These are phyloP conservation scores for Diversispora eburnea DNA, from an alignment of 192 early-diverging fungal species.

Conservation along the genomic window DNA sequence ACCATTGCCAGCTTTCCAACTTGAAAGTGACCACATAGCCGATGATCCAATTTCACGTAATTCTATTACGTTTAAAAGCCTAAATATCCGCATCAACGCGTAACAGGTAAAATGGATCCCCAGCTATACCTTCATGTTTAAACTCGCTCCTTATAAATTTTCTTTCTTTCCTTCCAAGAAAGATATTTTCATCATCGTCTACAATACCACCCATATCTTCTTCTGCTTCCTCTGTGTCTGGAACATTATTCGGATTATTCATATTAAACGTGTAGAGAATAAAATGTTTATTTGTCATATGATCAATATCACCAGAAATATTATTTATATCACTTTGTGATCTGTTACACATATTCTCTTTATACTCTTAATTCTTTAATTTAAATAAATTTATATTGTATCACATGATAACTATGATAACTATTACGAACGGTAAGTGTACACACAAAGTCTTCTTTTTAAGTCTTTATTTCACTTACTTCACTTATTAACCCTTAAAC, in stretches of 20 bases:
- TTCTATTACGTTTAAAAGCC: neutral
- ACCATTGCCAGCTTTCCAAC: slow-evolving; percentile 59
- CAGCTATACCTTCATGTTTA: slow-evolving; percentile 20
- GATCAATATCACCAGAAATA: no score
- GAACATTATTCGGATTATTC: slow-evolving; percentile 4
- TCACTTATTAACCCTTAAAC: no score
- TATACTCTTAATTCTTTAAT: no score
- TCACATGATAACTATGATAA: no score
- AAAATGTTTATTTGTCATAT: no score
- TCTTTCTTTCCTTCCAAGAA: slow-evolving; percentile 1
- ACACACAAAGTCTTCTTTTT: no score
- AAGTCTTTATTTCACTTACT: no score
- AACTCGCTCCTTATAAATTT: slow-evolving; percentile 23
- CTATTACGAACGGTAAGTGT: no score
- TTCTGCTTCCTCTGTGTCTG: neutral
- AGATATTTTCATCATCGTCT: slow-evolving; percentile 9
- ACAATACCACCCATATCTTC: slow-evolving; percentile 7
- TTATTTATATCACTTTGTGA: no score
- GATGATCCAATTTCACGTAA: slow-evolving; percentile 53
- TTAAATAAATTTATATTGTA: no score
- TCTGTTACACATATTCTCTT: no score
- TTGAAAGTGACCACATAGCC: slow-evolving; percentile 68
- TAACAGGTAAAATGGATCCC: neutral
- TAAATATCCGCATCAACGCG: neutral
- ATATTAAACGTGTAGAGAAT: neutral